Percentiles rank a stretch among this genome's conserved stretches.
These are phyloP conservation scores for Penicillium sp. DNA, from an alignment of 2,329 filamentous ascomycete species.

Conservation along the genomic window DNA sequence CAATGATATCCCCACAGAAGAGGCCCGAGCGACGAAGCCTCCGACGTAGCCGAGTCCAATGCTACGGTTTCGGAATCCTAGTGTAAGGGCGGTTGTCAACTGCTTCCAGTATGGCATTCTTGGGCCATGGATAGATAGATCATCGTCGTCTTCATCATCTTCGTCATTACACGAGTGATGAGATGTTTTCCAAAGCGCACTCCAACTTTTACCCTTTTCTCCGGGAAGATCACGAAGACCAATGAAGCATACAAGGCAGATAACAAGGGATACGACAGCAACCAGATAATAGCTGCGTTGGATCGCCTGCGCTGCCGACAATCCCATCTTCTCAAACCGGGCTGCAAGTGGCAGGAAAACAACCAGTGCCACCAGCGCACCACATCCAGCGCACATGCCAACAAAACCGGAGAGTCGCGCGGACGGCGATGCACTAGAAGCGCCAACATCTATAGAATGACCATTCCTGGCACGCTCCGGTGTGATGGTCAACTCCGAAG, in stretches of 20 bases:
- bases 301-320: slow-evolving; percentile 72
- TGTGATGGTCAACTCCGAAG: slow-evolving; percentile 61
- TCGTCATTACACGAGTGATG: neutral
- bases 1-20: slow-evolving; percentile 89
- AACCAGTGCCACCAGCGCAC: slow-evolving; percentile 77
- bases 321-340: slow-evolving; percentile 70
- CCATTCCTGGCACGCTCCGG: slow-evolving; percentile 46
- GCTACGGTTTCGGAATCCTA: slow-evolving; percentile 72
- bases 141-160: slow-evolving; percentile 11
- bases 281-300: slow-evolving; percentile 87
- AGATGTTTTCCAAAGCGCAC: slow-evolving; percentile 45
- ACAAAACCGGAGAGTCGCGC: slow-evolving; percentile 81
- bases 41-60: slow-evolving; percentile 89
- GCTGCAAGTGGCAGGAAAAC: slow-evolving; percentile 87
- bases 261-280: slow-evolving; percentile 66
- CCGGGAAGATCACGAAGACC: slow-evolving; percentile 69
- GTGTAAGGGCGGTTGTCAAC: slow-evolving; percentile 61
- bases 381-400: slow-evolving; percentile 87
- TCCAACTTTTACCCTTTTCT: slow-evolving; percentile 75
- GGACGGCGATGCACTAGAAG: slow-evolving; percentile 44
- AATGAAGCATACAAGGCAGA: slow-evolving; percentile 74
- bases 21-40: slow-evolving; percentile 91
- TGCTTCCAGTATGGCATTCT: slow-evolving; percentile 50
- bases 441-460: slow-evolving; percentile 6
- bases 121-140: neutral